Conservation (phyloP, 2,329 filamentous ascomycete genomes). For the Aspergillus caelatus region DNA sequence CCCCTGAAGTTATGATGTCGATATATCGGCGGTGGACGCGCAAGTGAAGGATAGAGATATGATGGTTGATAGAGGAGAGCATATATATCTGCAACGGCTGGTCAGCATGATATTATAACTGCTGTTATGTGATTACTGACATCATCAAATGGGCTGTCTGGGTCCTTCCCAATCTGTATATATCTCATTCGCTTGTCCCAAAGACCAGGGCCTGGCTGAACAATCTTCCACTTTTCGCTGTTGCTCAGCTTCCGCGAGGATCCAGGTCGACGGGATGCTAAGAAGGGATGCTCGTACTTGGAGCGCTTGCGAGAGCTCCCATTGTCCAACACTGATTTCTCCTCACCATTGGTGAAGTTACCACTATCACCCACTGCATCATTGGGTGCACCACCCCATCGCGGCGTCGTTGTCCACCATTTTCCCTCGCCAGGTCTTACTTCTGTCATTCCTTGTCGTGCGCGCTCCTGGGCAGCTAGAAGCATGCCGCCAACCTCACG, state of each 20-base stretch:
- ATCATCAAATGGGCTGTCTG: conserved; percentile 53
- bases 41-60: conserved; percentile 62
- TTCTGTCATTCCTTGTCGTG: conserved; percentile 57
- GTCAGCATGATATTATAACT: background rate
- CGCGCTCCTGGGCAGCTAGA: conserved; percentile 62
- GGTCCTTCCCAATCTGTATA: conserved; percentile 58
- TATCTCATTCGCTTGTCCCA: conserved; percentile 63
- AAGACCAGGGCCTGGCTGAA: conserved; percentile 53
- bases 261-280: conserved; percentile 34
- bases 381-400: conserved; percentile 57
- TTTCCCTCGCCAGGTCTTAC: conserved; percentile 56
- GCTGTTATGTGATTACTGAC: conserved; percentile 37
- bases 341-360: conserved; percentile 32
- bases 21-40: conserved; percentile 60
- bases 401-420: conserved; percentile 61
- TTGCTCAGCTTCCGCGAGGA: conserved; percentile 48
- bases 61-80: conserved; percentile 65
- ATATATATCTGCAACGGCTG: conserved; percentile 56
- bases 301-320: conserved; percentile 43
- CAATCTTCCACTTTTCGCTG: conserved; percentile 55
- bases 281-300: conserved; percentile 37
- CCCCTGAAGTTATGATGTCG: conserved; percentile 55
- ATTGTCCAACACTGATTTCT: conserved; percentile 26
- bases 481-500: conserved; percentile 62
- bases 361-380: conserved; percentile 33